A percentile compares a stretch with the other conserved stretches of the same genome.
These are phyloP conservation scores for Ceratocystiopsis sp. DNA, from an alignment of 2,329 filamentous ascomycete species.

Conservation along the genomic window DNA sequence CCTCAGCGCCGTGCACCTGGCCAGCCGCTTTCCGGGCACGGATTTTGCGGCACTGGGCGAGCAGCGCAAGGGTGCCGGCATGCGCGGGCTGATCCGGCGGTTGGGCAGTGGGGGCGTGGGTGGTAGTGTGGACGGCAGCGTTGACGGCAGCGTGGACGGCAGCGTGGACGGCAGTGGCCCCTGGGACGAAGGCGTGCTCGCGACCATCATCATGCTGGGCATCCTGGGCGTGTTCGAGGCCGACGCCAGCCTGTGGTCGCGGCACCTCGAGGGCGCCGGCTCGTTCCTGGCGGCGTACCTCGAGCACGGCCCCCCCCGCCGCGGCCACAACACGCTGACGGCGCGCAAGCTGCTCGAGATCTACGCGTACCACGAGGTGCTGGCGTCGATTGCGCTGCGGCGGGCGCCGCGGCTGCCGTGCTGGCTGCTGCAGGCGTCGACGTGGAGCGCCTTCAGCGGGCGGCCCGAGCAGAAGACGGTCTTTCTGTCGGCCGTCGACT, in stretches of 20 bases:
- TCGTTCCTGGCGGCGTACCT: neutral
- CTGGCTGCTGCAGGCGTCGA: no score
- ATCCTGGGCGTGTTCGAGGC: conserved; percentile 1
- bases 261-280: neutral
- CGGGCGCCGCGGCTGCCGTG: neutral
- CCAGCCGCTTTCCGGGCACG: neutral
- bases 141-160: no score
- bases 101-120: neutral
- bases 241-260: conserved; percentile 1
- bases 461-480: neutral
- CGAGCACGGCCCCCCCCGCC: no score
- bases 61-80: neutral
- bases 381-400: neutral
- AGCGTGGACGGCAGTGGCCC: no score
- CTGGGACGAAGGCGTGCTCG: neutral
- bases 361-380: conserved; percentile 1
- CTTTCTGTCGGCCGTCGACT: conserved; percentile 3
- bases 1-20: conserved; percentile 32
- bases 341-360: conserved; percentile 1
- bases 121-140: no score
- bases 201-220: conserved; percentile 1
- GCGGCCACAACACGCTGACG: neutral
- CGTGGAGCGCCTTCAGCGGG: conserved; percentile 1
- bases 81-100: neutral
- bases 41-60: neutral